Percentiles rank a stretch among this genome's conserved stretches.
phyloP scores from a whole-genome alignment of 78 protist genomes.

The Guillardia theta region DNA sequence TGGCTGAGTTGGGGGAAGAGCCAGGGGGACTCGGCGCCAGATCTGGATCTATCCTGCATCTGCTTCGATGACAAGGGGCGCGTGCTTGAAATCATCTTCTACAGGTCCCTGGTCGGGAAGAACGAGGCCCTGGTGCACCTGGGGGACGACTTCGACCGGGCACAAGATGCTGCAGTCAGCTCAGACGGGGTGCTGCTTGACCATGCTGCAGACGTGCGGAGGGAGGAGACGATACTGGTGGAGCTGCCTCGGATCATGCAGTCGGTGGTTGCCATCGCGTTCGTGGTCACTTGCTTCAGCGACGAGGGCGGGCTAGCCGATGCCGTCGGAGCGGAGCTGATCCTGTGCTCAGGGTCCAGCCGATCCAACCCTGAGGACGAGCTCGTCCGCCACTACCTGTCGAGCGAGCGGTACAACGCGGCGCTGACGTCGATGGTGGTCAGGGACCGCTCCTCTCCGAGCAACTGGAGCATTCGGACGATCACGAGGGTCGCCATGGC shows the following conservation, averaged over 20 bases:
- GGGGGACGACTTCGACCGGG: background rate
- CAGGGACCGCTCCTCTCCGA: background rate
- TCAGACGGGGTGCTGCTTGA: background rate
- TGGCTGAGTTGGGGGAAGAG: background rate
- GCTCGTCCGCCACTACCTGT: background rate
- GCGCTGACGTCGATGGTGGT: background rate
- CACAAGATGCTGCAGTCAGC: background rate
- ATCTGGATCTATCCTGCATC: background rate
- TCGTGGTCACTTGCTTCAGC: background rate
- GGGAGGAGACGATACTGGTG: background rate
- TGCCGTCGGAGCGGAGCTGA: background rate
- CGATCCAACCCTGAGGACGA: background rate
- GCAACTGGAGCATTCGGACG: background rate
- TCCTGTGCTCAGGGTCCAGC: background rate
- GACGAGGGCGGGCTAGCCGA: background rate
- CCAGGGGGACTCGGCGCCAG: background rate
- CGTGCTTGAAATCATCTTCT: background rate
- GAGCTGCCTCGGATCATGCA: background rate
- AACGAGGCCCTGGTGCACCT: slow-evolving; percentile 8
- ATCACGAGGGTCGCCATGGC: background rate
- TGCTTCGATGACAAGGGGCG: background rate
- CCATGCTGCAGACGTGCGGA: background rate
- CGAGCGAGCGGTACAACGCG: background rate
- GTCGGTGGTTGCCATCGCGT: background rate
- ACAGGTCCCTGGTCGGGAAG: background rate